phyloP scores from a whole-genome alignment of 192 early-diverging fungal genomes.

The Backusella australiensis region DNA sequence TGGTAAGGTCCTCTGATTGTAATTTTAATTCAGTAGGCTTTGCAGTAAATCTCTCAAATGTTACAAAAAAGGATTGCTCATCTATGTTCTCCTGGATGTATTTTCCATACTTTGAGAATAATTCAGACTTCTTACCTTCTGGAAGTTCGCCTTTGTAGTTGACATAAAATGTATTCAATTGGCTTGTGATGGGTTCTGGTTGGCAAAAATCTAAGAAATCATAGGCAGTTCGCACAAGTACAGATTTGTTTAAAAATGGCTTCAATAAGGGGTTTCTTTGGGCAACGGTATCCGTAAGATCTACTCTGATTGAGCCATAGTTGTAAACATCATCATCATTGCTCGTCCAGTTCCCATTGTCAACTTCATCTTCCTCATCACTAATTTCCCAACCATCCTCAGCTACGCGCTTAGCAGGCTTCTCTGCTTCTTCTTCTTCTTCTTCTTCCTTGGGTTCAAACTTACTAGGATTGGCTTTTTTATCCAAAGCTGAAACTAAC shows the following conservation, averaged over 20 bases:
- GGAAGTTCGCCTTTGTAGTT: neutral
- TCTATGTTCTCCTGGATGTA: slow-evolving; percentile 10
- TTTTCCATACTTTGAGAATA: slow-evolving; percentile 11
- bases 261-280: neutral
- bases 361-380: slow-evolving; percentile 14
- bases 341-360: neutral
- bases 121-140: neutral
- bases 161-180: slow-evolving; percentile 20
- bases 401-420: neutral
- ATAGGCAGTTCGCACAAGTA: slow-evolving; percentile 17
- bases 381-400: slow-evolving; percentile 22
- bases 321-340: slow-evolving; percentile 21
- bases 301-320: slow-evolving; percentile 15
- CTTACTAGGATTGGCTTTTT: neutral
- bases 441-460: slow-evolving; percentile 8
- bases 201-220: slow-evolving; percentile 25
- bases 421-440: neutral
- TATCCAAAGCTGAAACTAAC: slow-evolving; percentile 45
- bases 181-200: slow-evolving; percentile 18
- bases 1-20: neutral
- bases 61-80: slow-evolving; percentile 12
- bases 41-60: slow-evolving; percentile 4
- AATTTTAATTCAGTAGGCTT: neutral
- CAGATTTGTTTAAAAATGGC: slow-evolving; percentile 19
- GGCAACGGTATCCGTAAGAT: neutral